phyloP scores from a whole-genome alignment of 306 rosid species.

The apple (Malus domestica) region ASM211411v1 NC_041803.1:43372001-43372500 shows the following conservation, averaged over 20 bases:
- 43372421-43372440: background rate
- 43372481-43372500: background rate
- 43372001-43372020: constrained; percentile 26
- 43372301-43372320: constrained; percentile 16
- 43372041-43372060: background rate
- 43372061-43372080: no score
- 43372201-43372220: background rate
- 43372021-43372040: background rate
- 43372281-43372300: constrained; percentile 22
- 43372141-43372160: background rate
- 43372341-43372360: constrained; percentile 35
- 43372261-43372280: background rate
- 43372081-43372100: constrained; percentile 6
- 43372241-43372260: background rate
- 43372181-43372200: background rate
- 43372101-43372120: background rate
- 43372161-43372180: background rate
- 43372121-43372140: constrained; percentile 2
- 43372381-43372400: background rate
- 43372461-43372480: background rate
- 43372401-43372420: background rate
- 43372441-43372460: background rate
- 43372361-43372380: background rate
- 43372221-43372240: background rate
- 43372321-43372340: constrained; percentile 23